Evolutionary conservation across 768 basidiomycete genomes (phyloP).

Genomic region (Pleurotus giganteus): DNA sequence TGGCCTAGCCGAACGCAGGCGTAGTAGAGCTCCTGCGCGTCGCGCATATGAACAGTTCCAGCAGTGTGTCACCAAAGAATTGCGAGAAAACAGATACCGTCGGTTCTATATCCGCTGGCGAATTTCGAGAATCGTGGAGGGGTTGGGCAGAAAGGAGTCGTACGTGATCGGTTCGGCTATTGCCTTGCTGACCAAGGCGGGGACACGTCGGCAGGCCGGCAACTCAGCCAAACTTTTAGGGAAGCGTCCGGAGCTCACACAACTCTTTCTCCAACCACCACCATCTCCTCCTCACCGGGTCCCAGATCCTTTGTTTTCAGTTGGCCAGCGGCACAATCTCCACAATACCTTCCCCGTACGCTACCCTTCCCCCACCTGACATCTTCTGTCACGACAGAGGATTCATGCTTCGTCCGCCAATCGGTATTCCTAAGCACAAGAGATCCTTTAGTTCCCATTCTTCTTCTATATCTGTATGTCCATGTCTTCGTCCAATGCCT

Average conservation of each 20-base stretch:
- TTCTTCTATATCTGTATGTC: constrained; percentile 54
- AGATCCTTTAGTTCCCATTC: constrained; percentile 46
- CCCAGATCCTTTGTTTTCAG: constrained; percentile 16
- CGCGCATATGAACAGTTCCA: too few relatives aligned
- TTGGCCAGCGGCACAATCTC: constrained; percentile 30
- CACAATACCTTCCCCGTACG: constrained; percentile 65
- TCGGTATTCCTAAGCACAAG: constrained; percentile 67
- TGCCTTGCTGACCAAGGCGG: background rate
- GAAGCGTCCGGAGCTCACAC: background rate
- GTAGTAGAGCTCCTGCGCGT: too few relatives aligned
- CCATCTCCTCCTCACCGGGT: constrained; percentile 11
- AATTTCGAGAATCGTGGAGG: too few relatives aligned
- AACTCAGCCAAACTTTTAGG: constrained; percentile 1
- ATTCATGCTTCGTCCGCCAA: constrained; percentile 94
- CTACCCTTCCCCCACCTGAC: constrained; percentile 31
- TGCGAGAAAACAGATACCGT: too few relatives aligned
- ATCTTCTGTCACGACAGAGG: constrained; percentile 74
- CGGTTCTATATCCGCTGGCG: too few relatives aligned
- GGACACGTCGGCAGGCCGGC: background rate
- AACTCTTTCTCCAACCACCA: constrained; percentile 13
- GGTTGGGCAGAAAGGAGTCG: too few relatives aligned
- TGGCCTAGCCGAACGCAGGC: too few relatives aligned
- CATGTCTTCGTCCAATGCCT: background rate
- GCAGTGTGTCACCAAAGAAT: too few relatives aligned
- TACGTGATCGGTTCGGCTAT: background rate